Evolutionary conservation across 1,284 basidiomycete genomes (phyloP).

Genomic region (Athelia sp.): DNA sequence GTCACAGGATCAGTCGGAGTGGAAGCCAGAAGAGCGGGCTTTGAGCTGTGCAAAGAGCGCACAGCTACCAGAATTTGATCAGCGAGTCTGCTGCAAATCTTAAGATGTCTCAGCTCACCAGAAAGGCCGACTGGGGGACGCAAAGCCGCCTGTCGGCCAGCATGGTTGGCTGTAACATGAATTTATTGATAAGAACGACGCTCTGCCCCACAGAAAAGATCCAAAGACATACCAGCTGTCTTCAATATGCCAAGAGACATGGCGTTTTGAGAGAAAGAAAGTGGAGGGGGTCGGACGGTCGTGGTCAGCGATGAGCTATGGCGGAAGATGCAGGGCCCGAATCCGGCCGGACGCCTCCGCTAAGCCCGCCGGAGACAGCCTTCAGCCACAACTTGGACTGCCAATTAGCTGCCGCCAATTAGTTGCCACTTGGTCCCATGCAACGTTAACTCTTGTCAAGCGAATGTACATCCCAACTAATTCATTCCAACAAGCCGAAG

Average conservation of each 20-base stretch:
- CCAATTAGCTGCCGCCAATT: too few relatives aligned
- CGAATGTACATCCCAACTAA: too few relatives aligned
- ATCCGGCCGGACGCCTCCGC: not conserved
- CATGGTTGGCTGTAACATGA: conserved; percentile 30
- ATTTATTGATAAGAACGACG: conserved; percentile 2
- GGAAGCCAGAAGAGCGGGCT: conserved; percentile 31
- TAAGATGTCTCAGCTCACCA: conserved; percentile 28
- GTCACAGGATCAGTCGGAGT: conserved; percentile 29
- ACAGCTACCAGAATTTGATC: conserved; percentile 28
- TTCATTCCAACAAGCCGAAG: too few relatives aligned
- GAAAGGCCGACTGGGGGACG: conserved; percentile 39
- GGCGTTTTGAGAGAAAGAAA: conserved; percentile 16
- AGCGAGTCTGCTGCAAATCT: not conserved
- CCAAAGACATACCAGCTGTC: conserved; percentile 37
- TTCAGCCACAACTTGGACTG: too few relatives aligned
- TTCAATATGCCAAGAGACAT: conserved; percentile 51
- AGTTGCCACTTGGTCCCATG: too few relatives aligned
- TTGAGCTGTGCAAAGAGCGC: conserved; percentile 55
- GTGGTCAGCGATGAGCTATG: not conserved
- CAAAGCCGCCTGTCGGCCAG: conserved; percentile 40
- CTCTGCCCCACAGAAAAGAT: not conserved
- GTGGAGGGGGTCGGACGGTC: not conserved
- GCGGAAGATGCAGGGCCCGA: conserved; percentile 1
- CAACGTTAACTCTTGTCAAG: too few relatives aligned
- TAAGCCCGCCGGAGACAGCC: too few relatives aligned